phyloP scores from a whole-genome alignment of 192 early-diverging fungal genomes.

The Coemansia sp. region DNA sequence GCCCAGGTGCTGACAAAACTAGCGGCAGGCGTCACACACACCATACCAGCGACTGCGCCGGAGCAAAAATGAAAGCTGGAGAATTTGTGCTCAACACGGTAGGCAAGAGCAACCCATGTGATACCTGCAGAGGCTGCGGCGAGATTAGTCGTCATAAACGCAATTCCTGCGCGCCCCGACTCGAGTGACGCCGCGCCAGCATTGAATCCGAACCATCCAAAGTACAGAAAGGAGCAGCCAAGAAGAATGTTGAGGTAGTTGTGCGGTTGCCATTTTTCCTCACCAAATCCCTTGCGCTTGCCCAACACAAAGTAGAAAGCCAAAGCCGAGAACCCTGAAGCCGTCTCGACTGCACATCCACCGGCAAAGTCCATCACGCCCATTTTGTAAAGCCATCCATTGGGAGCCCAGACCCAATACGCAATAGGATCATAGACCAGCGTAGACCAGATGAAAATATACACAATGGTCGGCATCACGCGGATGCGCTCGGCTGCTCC shows the following conservation, averaged over 20 bases:
- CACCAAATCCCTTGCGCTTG: slow-evolving; percentile 64
- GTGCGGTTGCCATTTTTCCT: slow-evolving; percentile 68
- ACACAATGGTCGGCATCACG: slow-evolving; percentile 63
- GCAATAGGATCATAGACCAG: slow-evolving; percentile 73
- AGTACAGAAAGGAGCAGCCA: slow-evolving; percentile 81
- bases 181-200: slow-evolving; percentile 73
- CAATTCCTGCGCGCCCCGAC: slow-evolving; percentile 70
- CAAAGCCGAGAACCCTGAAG: slow-evolving; percentile 77
- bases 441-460: slow-evolving; percentile 67
- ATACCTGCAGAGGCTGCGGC: slow-evolving; percentile 69
- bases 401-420: slow-evolving; percentile 79
- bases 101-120: slow-evolving; percentile 74
- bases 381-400: slow-evolving; percentile 74
- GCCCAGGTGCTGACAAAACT: slow-evolving; percentile 74
- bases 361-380: slow-evolving; percentile 86
- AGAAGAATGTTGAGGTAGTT: slow-evolving; percentile 82
- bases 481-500: slow-evolving; percentile 74
- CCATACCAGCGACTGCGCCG: slow-evolving; percentile 86
- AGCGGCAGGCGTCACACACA: slow-evolving; percentile 83
- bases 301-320: slow-evolving; percentile 83
- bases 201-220: slow-evolving; percentile 93
- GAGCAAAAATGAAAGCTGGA: slow-evolving; percentile 84
- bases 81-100: slow-evolving; percentile 66
- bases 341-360: slow-evolving; percentile 83
- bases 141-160: slow-evolving; percentile 73